phyloP scores from a whole-genome alignment of 2,329 filamentous ascomycete species.

The Hymenoscyphus infarciens region DNA sequence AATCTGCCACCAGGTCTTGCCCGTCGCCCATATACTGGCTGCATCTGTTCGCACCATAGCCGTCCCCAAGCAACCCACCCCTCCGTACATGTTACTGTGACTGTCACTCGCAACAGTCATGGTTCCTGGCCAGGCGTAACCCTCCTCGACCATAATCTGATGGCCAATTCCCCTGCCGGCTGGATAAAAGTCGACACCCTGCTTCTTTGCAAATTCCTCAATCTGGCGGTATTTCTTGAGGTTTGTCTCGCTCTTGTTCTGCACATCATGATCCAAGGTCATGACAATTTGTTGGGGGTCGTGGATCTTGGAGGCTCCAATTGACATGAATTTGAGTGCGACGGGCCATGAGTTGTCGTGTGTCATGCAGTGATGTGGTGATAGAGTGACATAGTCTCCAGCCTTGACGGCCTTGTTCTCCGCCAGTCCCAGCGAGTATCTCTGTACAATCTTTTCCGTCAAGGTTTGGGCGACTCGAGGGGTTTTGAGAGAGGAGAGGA shows the following conservation, averaged over 20 bases:
- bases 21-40: constrained; percentile 80
- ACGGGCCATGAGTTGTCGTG: constrained; percentile 83
- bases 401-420: constrained; percentile 69
- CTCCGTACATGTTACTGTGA: constrained; percentile 83
- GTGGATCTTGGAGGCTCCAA: constrained; percentile 71
- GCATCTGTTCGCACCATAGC: constrained; percentile 85
- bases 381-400: constrained; percentile 80
- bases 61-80: constrained; percentile 71
- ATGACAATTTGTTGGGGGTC: constrained; percentile 73
- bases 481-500: constrained; percentile 51
- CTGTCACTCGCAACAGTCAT: constrained; percentile 74
- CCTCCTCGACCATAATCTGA: constrained; percentile 87
- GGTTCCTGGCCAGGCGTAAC: constrained; percentile 80
- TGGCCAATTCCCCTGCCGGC: constrained; percentile 82
- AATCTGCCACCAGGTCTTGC: constrained; percentile 82
- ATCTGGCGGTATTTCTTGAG: constrained; percentile 80
- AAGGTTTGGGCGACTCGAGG: constrained; percentile 63
- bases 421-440: constrained; percentile 71
- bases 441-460: constrained; percentile 89
- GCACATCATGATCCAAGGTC: constrained; percentile 84
- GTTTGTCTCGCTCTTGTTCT: constrained; percentile 75
- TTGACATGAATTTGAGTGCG: constrained; percentile 73
- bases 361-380: constrained; percentile 73
- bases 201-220: constrained; percentile 73
- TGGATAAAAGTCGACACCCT: constrained; percentile 74